Evolutionary conservation across 2,329 filamentous ascomycete genomes (phyloP).

Genomic region (Penicillium sp.): DNA sequence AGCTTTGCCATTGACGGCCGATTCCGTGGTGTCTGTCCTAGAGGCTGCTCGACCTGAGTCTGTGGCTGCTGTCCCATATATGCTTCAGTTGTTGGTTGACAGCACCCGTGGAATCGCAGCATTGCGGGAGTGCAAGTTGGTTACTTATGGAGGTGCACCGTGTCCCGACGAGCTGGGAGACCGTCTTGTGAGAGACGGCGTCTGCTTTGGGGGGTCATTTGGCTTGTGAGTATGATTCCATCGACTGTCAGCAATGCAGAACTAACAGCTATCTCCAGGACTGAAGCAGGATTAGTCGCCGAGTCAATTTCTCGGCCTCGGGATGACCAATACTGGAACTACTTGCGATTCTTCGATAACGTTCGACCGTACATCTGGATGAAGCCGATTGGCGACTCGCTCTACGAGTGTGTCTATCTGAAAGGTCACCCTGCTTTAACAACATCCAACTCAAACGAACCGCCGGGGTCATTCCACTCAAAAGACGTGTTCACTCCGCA

Average conservation of each 20-base stretch:
- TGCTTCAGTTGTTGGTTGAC: slow-evolving; percentile 41
- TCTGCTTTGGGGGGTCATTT: slow-evolving; percentile 40
- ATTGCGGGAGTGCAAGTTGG: slow-evolving; percentile 37
- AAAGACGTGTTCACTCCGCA: slow-evolving; percentile 33
- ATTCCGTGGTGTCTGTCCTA: slow-evolving; percentile 35
- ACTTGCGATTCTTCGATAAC: slow-evolving; percentile 39
- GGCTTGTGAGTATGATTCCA: slow-evolving; percentile 33
- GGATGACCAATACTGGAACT: slow-evolving; percentile 43
- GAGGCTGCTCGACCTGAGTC: slow-evolving; percentile 38
- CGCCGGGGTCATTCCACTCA: slow-evolving; percentile 33
- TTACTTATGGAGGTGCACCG: slow-evolving; percentile 41
- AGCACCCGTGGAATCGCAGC: slow-evolving; percentile 33
- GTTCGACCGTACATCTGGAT: slow-evolving; percentile 38
- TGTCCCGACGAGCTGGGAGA: slow-evolving; percentile 44
- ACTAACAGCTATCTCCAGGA: slow-evolving; percentile 24
- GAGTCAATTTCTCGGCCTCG: slow-evolving; percentile 40
- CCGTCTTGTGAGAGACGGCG: slow-evolving; percentile 34
- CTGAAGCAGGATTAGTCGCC: slow-evolving; percentile 43
- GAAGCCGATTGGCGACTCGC: slow-evolving; percentile 27
- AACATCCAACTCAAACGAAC: slow-evolving; percentile 30
- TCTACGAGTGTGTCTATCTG: slow-evolving; percentile 33
- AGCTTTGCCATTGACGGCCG: slow-evolving; percentile 38
- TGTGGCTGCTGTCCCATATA: slow-evolving; percentile 42
- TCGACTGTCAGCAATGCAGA: background rate
- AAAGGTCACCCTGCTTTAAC: slow-evolving; percentile 31